Base-by-base conservation (phyloP, 306 rosid genomes). In the Castanea crenata region DNA sequence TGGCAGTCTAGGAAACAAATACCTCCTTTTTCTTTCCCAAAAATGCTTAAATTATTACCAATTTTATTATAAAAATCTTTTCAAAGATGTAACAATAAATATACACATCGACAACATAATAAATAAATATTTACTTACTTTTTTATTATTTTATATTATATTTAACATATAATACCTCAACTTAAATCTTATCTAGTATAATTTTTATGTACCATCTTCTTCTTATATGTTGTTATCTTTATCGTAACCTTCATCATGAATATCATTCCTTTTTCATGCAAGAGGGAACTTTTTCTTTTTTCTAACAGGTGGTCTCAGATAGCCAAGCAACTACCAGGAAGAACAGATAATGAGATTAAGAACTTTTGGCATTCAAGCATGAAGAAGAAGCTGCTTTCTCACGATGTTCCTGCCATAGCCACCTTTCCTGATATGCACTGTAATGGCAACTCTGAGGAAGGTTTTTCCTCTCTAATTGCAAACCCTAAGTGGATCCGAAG, bases 331-430 rank as follows among this genome's bases (percentile, higher is more conserved):
- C 67, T 95, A 84, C 99, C 97, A 15, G 98, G 98, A 88, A 88
- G 98, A 92, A 94, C 98, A 76, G 98, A 94, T 85, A 94, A 94
- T 78, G 99, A 95, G 78, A 97, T 95, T 86, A 95, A 95, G 86
- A 95, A 95, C 79, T 95, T 95, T 76, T 92, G 99, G 99, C 91
- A 95, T 87, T 95, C 99, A 64, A 92, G 94, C 96, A 90, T 92
- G 57, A 95, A 95, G 86, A 95, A 91, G 92, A 92, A 92, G 90
- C 90, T 95, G 29, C 83, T 88, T 52, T 81, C 93, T 57, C 92
- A 84, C 79, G 95, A 90, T 63, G 52, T 77, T 69, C 84, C 92
- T 79, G 49, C 10, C 11, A 79, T 88, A 15, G 79, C 92, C 55
- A 74, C 89, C 19, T 88, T 90, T 83, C 74, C 97, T 81, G 79